Evolutionary conservation across 2,329 filamentous ascomycete species (phyloP), one percentile per base, ranked within the genome.

Genomic region (Venturia nashicola): DNA sequence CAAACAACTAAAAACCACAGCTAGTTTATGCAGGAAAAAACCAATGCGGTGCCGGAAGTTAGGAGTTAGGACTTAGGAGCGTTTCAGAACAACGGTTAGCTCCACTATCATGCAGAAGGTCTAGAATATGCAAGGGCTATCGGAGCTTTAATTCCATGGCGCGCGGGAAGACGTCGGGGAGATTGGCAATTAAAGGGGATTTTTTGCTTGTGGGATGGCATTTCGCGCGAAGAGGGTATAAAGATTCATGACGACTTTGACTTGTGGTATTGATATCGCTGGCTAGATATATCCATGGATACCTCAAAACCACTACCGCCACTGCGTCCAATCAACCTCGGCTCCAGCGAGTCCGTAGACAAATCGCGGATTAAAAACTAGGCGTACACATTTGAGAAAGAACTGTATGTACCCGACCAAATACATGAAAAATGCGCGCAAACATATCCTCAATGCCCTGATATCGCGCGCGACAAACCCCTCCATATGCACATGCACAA

Each of bases 291-390:
- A 51, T 20, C 23, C 11, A 23, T 48, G 5, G 6, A 11, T n/a
- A 27, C 27, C 46, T 20, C n/a, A 48, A 20, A 48, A n/a, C 44
- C 18, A 27, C 18, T 4, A 27, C 27, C 27, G 27, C 44, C 20
- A 27, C 8, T 16, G 46, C 46, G n/a, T 46, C 18, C 18, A n/a
- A 46, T 20, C 7, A 46, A 27, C 46, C 46, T 11, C 36, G 1
- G 36, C 36, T 51, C 20, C 46, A 51, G 46, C 46, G 46, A 51
- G 46, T 51, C 46, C 46, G 46, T 51, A 27, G 46, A 51, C 11
- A n/a, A 27, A 51, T 36, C 32, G 51, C 51, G 32, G 27, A 57
- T 57, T 57, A 57, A 36, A 57, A 57, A 57, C 51, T 57, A 57
- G 12, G 51, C 51, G 8, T 57, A 34, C 39, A 57, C 51, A 57